These are phyloP conservation scores for Haberlea rhodopensis DNA, from an alignment of 257 asterid genomes.

Conservation along the genomic window DNA sequence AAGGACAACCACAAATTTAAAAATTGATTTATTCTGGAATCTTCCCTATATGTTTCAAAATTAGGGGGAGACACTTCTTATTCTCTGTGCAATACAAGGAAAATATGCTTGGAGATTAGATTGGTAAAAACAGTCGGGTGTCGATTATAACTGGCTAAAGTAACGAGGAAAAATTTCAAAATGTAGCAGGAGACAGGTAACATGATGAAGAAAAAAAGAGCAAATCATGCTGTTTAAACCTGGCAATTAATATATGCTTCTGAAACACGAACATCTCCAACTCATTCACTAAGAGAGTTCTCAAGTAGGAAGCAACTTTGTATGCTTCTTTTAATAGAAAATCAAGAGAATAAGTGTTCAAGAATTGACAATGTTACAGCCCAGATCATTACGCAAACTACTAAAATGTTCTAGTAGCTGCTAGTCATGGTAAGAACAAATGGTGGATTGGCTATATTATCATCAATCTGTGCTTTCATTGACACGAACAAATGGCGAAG, in stretches of 20 bases:
- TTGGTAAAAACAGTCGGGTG: too few species aligned
- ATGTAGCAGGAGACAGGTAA: constrained; percentile 34
- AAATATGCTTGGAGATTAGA: too few species aligned
- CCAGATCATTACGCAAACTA: constrained; percentile 13
- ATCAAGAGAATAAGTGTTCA: too few species aligned
- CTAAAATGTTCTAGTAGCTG: background rate
- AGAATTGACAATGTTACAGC: constrained; percentile 24
- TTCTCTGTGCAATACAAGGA: too few species aligned
- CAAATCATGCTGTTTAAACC: constrained; percentile 23
- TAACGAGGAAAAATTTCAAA: background rate
- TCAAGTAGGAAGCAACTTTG: constrained; percentile 28
- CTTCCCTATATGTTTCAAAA: too few species aligned
- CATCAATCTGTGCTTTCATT: constrained; percentile 30
- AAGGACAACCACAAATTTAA: too few species aligned
- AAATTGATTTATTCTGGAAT: too few species aligned
- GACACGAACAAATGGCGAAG: constrained; percentile 33
- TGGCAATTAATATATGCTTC: constrained; percentile 33
- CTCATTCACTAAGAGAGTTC: constrained; percentile 5
- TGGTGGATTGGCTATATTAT: background rate
- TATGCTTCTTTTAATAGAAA: background rate
- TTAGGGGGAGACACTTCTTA: too few species aligned
- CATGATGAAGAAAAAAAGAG: background rate
- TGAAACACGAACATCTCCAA: constrained; percentile 38
- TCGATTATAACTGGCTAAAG: too few species aligned
- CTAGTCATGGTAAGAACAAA: background rate